Conservation (phyloP, 2,329 filamentous ascomycete species). For the Helicocarpus griseus region DNA sequence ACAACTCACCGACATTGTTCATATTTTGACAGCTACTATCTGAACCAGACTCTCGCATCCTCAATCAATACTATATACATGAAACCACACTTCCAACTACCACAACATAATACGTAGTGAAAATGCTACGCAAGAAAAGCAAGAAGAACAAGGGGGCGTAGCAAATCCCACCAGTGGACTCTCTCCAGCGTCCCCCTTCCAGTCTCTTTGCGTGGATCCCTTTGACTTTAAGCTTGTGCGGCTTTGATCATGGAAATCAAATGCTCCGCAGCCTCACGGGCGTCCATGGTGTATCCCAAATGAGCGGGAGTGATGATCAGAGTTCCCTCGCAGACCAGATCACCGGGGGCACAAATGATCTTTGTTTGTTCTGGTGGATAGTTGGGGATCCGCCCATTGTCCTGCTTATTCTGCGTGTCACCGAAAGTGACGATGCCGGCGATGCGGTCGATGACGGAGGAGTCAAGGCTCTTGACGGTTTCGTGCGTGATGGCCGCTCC, state of each 20-base stretch:
- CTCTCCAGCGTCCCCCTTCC: too few species aligned
- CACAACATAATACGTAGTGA: too few species aligned
- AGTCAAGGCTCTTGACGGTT: constrained; percentile 22
- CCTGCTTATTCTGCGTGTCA: constrained; percentile 34
- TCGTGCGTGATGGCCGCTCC: constrained; percentile 28
- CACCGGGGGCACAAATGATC: constrained; percentile 39
- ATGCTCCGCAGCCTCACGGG: constrained; percentile 18
- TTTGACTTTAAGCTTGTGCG: too few species aligned
- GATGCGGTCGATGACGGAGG: constrained; percentile 18
- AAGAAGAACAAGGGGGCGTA: too few species aligned
- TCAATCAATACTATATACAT: too few species aligned
- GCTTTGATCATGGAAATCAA: not conserved
- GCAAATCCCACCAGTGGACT: too few species aligned
- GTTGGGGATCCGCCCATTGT: constrained; percentile 30
- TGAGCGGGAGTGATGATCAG: constrained; percentile 32
- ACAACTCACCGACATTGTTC: too few species aligned
- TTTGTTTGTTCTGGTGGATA: constrained; percentile 36
- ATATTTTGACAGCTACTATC: too few species aligned
- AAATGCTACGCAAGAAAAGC: too few species aligned
- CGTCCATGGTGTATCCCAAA: constrained; percentile 28
- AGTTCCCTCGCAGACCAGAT: constrained; percentile 41
- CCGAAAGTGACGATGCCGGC: constrained; percentile 34
- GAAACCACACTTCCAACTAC: too few species aligned
- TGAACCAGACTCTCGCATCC: too few species aligned
- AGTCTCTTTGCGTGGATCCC: too few species aligned